Conservation (phyloP, 805 yeast genomes). For the Candida khao-thaluensis region DNA sequence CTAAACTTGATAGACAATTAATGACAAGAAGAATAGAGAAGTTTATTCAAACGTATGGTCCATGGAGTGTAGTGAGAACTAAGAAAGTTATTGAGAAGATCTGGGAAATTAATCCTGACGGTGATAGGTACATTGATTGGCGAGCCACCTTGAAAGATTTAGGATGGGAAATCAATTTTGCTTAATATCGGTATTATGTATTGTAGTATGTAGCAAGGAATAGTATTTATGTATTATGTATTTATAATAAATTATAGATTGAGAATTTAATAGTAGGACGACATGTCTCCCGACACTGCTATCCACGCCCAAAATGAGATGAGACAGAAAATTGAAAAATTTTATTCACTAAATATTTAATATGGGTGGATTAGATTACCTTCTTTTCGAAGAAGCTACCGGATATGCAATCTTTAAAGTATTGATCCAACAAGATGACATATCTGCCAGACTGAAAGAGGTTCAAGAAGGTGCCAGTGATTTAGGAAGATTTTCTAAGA, state of each 20-base stretch:
- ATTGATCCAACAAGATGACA: conserved; percentile 87
- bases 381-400: conserved; percentile 96
- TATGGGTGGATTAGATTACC: conserved; percentile 80
- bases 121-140: conserved; percentile 72
- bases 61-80: conserved; percentile 56
- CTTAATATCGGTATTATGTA: conserved; percentile 30
- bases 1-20: conserved; percentile 47
- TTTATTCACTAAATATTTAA: conserved; percentile 7
- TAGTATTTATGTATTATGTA: no score
- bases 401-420: conserved; percentile 98
- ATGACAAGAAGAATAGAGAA: conserved; percentile 54
- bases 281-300: background rate
- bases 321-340: conserved; percentile 14
- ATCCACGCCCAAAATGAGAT: conserved; percentile 5
- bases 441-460: conserved; percentile 88
- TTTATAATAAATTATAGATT: no score
- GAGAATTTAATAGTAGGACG: background rate
- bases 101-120: conserved; percentile 50
- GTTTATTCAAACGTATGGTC: conserved; percentile 61
- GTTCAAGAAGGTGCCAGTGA: conserved; percentile 90
- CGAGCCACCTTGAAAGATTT: conserved; percentile 58
- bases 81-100: conserved; percentile 45
- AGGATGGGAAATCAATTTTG: conserved; percentile 82
- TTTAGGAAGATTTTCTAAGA: conserved; percentile 81
- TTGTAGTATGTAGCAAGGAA: no score